phyloP scores from a whole-genome alignment of 352 stramenopile species.

The Bremia lactucae region DNA sequence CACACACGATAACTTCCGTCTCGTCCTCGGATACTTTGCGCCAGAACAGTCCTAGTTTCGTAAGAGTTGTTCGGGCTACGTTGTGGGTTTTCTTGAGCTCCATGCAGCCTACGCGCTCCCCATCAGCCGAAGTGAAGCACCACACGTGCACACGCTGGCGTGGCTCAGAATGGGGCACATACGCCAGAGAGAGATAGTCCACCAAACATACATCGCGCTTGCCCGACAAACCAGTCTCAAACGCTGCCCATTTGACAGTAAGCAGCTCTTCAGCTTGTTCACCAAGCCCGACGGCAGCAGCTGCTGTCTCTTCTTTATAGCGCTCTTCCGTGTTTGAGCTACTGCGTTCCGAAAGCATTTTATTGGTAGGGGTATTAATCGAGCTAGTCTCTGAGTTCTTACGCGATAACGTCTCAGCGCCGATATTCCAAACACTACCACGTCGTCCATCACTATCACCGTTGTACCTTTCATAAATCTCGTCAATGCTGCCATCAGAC shows the following conservation, averaged over 20 bases:
- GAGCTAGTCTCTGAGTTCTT: slow-evolving; percentile 23
- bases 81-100: slow-evolving; percentile 63
- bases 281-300: slow-evolving; percentile 12
- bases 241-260: slow-evolving; percentile 66
- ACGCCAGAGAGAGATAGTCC: slow-evolving; percentile 61
- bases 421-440: slow-evolving; percentile 17
- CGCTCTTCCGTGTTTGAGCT: slow-evolving; percentile 14
- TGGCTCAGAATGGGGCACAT: slow-evolving; percentile 45
- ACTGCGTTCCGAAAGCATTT: slow-evolving; percentile 13
- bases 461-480: slow-evolving; percentile 19
- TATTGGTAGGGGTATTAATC: slow-evolving; percentile 13
- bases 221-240: slow-evolving; percentile 45
- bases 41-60: slow-evolving; percentile 69
- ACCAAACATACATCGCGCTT: slow-evolving; percentile 64
- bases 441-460: slow-evolving; percentile 12
- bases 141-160: slow-evolving; percentile 52
- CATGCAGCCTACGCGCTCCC: slow-evolving; percentile 69
- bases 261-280: slow-evolving; percentile 44
- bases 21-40: slow-evolving; percentile 51
- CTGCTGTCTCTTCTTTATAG: slow-evolving; percentile 19
- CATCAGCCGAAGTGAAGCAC: slow-evolving; percentile 66
- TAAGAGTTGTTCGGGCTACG: slow-evolving; percentile 40
- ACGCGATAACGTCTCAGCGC: slow-evolving; percentile 2
- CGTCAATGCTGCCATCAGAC: slow-evolving; percentile 17
- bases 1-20: slow-evolving; percentile 70